Percentiles rank a stretch among this genome's conserved stretches.
phyloP scores from a whole-genome alignment of 305 asterid species.

The Rubia peregrina region DNA sequence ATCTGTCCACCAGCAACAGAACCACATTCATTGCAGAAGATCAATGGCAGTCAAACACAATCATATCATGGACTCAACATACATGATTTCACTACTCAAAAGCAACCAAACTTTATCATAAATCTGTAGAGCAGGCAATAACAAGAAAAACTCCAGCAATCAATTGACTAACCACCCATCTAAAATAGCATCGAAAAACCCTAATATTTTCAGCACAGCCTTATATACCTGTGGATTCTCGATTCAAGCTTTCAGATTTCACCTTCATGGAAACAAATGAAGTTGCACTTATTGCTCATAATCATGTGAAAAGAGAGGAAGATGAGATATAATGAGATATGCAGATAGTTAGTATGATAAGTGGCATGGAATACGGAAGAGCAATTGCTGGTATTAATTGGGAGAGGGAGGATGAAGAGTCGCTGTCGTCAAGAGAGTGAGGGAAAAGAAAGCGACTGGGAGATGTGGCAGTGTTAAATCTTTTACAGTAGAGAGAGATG shows the following conservation, averaged over 20 bases:
- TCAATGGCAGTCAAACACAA: background rate
- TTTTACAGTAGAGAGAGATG: background rate
- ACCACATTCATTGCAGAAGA: background rate
- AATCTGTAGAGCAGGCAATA: background rate
- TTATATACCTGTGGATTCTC: background rate
- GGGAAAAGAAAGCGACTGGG: slow-evolving; percentile 60
- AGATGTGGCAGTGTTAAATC: slow-evolving; percentile 16
- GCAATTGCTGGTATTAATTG: slow-evolving; percentile 14
- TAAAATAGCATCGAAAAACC: background rate
- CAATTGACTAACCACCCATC: background rate
- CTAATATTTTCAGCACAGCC: background rate
- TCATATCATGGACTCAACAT: background rate
- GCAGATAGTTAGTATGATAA: background rate
- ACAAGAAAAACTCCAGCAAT: background rate
- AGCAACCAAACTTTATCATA: background rate
- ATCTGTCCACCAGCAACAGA: slow-evolving; percentile 1
- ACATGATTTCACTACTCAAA: background rate
- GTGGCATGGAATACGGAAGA: slow-evolving; percentile 31
- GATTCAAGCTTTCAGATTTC: background rate
- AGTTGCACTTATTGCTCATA: background rate
- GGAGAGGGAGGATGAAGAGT: slow-evolving; percentile 41
- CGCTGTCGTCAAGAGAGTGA: slow-evolving; percentile 90
- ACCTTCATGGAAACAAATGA: background rate
- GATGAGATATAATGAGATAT: background rate
- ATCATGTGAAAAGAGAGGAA: background rate